Conservation (phyloP, 176 grass and related monocot species). For the Oryza meyeriana region DNA sequence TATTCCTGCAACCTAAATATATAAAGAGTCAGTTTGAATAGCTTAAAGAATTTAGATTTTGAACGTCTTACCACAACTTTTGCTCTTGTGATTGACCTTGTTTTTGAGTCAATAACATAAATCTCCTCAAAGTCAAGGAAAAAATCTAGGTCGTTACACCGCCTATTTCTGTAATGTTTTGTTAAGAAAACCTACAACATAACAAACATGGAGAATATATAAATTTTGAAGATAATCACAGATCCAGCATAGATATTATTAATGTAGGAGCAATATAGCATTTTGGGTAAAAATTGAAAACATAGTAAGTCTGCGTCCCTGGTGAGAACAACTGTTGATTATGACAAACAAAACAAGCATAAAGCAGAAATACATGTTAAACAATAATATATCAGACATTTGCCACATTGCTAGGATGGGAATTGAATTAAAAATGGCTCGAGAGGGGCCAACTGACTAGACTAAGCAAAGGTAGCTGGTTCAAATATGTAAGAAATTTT, state of each 20-base stretch:
- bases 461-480: not conserved
- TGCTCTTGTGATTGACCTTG: conserved; percentile 82
- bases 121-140: conserved; percentile 98
- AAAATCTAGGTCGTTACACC: conserved; percentile 63
- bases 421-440: too few relatives aligned
- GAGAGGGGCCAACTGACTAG: not conserved
- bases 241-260: not conserved
- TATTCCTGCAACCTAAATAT: not conserved
- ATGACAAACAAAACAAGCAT: not conserved
- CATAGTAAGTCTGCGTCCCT: not conserved
- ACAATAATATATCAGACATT: not conserved
- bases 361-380: not conserved
- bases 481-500: not conserved
- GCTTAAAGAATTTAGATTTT: not conserved
- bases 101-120: conserved; percentile 93
- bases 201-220: conserved; percentile 1
- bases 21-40: not conserved
- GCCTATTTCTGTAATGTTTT: conserved; percentile 89
- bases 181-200: conserved; percentile 82
- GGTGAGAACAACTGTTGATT: not conserved
- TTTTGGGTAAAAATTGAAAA: not conserved
- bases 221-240: not conserved
- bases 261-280: conserved; percentile 31
- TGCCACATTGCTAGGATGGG: not conserved
- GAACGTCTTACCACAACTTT: conserved; percentile 77